These are phyloP conservation scores for Arthromyces matolae DNA, from an alignment of 768 basidiomycete genomes.

Conservation along the genomic window DNA sequence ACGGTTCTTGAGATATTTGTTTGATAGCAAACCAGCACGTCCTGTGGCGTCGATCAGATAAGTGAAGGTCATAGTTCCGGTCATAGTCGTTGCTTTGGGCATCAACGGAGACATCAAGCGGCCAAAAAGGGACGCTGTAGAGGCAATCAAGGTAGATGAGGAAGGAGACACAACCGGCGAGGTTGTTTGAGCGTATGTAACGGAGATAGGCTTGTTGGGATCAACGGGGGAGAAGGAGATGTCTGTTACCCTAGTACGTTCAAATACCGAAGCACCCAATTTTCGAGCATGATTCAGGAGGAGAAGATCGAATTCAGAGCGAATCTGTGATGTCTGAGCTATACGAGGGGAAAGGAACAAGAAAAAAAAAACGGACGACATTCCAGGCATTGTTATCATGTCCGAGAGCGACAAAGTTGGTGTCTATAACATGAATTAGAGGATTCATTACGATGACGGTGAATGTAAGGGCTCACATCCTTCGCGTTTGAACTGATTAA, in stretches of 20 bases:
- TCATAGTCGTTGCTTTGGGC: conserved; percentile 19
- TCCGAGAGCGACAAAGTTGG: conserved; percentile 55
- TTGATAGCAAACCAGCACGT: conserved; percentile 67
- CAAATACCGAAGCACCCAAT: conserved; percentile 49
- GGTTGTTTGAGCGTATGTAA: conserved; percentile 47
- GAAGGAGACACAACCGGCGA: conserved; percentile 38
- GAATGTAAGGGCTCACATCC: conserved; percentile 43
- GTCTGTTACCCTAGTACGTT: conserved; percentile 49
- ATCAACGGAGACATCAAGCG: conserved; percentile 10
- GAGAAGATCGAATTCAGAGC: conserved; percentile 60
- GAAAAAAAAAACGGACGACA: conserved; percentile 41
- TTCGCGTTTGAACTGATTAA: conserved; percentile 62
- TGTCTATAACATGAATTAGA: conserved; percentile 34
- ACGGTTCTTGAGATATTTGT: conserved; percentile 65
- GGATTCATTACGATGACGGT: neutral
- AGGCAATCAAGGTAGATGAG: conserved; percentile 35
- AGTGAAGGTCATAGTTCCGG: conserved; percentile 57
- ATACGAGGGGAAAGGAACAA: neutral
- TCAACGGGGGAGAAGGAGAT: conserved; percentile 41
- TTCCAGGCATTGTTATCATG: conserved; percentile 57
- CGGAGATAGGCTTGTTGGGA: conserved; percentile 45
- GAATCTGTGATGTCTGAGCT: conserved; percentile 32
- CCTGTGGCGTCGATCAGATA: conserved; percentile 74
- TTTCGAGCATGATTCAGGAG: conserved; percentile 53
- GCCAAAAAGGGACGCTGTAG: conserved; percentile 24